These are phyloP conservation scores for Tetraselmis striata DNA, from an alignment of 139 green algal species.

Conservation along the genomic window DNA sequence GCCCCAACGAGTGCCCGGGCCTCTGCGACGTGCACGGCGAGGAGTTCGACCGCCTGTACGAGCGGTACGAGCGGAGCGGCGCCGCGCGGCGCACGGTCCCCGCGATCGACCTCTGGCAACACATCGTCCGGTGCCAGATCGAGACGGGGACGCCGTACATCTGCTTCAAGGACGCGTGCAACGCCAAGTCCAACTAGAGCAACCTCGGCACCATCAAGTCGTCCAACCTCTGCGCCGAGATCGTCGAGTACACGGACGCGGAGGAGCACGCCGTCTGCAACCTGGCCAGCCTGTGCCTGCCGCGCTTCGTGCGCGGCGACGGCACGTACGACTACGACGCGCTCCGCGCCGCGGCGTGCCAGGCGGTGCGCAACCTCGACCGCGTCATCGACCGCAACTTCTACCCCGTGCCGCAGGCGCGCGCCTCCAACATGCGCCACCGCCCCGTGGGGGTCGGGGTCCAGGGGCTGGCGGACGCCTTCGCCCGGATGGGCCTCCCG, in stretches of 20 bases:
- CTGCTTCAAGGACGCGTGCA: conserved; percentile 98
- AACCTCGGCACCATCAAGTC: conserved; percentile 97
- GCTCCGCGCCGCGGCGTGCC: conserved; percentile 51
- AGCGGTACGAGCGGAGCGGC: conserved; percentile 43
- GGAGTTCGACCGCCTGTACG: conserved; percentile 86
- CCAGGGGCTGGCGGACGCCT: conserved; percentile 93
- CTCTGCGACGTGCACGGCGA: conserved; percentile 92
- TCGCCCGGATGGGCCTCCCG: conserved; percentile 94
- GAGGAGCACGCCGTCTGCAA: conserved; percentile 99
- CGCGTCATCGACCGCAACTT: conserved; percentile 99
- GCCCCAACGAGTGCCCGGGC: conserved; percentile 91
- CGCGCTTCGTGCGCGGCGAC: conserved; percentile 36
- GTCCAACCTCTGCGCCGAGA: conserved; percentile 99
- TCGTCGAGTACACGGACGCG: conserved; percentile 90
- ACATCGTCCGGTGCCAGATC: conserved; percentile 94
- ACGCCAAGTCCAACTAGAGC: conserved; percentile 95
- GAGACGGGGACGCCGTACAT: conserved; percentile 99
- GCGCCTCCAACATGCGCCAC: conserved; percentile 89
- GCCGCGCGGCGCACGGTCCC: conserved; percentile 64
- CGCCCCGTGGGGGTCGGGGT: conserved; percentile 94
- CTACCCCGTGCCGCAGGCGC: conserved; percentile 87
- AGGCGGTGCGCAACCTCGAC: conserved; percentile 91
- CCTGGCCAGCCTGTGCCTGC: conserved; percentile 94
- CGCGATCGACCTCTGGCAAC: conserved; percentile 97
- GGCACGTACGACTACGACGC: conserved; percentile 85